Evolutionary conservation across 768 basidiomycete genomes (phyloP).

Genomic region (Collybiopsis confluens): DNA sequence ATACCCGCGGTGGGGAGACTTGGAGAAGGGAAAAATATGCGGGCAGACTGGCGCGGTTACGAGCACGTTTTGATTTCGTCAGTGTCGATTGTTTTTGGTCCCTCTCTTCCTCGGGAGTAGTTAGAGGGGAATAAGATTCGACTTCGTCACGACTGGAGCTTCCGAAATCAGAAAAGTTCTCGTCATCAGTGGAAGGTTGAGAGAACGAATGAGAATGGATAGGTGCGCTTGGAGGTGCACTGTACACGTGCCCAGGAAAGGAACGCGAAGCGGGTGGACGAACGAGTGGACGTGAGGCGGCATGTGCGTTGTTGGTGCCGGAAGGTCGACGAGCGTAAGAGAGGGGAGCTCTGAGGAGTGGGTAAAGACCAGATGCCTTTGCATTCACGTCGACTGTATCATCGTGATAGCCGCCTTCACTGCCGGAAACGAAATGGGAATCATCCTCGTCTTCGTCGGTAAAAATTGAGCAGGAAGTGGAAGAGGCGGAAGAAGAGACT

Average conservation of each 20-base stretch:
- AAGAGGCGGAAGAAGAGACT: slow-evolving; percentile 58
- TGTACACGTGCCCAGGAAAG: slow-evolving; percentile 30
- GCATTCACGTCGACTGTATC: slow-evolving; percentile 33
- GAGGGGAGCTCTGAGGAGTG: slow-evolving; percentile 34
- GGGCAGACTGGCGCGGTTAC: slow-evolving; percentile 70
- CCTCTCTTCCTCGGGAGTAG: slow-evolving; percentile 5
- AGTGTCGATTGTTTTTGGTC: slow-evolving; percentile 13
- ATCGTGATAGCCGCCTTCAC: slow-evolving; percentile 34
- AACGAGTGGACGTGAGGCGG: slow-evolving; percentile 48
- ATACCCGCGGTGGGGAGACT: slow-evolving; percentile 31
- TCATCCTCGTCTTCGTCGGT: slow-evolving; percentile 65
- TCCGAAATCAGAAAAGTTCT: slow-evolving; percentile 39
- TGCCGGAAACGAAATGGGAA: slow-evolving; percentile 25
- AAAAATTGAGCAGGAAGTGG: slow-evolving; percentile 60
- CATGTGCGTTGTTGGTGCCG: slow-evolving; percentile 63
- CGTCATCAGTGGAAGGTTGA: slow-evolving; percentile 37
- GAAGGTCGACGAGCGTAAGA: slow-evolving; percentile 70
- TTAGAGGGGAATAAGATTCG: slow-evolving; percentile 16
- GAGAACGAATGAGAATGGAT: slow-evolving; percentile 29
- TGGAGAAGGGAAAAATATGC: slow-evolving; percentile 73
- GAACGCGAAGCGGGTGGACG: slow-evolving; percentile 48
- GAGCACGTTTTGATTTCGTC: slow-evolving; percentile 43
- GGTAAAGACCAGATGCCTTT: slow-evolving; percentile 35
- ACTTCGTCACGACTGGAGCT: slow-evolving; percentile 9
- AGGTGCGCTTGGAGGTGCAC: slow-evolving; percentile 39